Percentiles rank a stretch among this genome's conserved stretches.
Conservation (phyloP, 768 basidiomycete species). For the Sistotremastrum niveocremeum region DNA sequence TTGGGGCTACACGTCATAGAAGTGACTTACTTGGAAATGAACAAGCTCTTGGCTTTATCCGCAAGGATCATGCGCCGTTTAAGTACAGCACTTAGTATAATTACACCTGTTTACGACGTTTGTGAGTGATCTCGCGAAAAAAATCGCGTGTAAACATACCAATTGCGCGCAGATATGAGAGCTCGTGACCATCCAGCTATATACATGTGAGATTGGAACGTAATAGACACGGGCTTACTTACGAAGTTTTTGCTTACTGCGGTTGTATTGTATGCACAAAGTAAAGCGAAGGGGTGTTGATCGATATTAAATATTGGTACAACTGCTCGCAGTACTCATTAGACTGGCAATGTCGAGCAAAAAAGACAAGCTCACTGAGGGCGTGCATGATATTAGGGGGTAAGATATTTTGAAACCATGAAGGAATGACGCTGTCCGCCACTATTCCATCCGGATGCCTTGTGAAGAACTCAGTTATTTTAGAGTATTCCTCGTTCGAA, state of each 20-base stretch:
- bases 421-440: conserved; percentile 75
- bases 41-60: conserved; percentile 85
- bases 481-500: conserved; percentile 56
- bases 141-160: conserved; percentile 26
- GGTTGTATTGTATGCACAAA: conserved; percentile 83
- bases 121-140: not conserved
- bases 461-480: conserved; percentile 63
- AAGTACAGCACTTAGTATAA: conserved; percentile 84
- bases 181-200: conserved; percentile 76
- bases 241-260: conserved; percentile 74
- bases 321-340: conserved; percentile 26
- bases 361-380: conserved; percentile 42
- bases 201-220: not conserved
- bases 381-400: conserved; percentile 70
- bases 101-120: conserved; percentile 39
- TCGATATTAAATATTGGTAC: conserved; percentile 92
- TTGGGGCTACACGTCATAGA: not conserved
- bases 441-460: conserved; percentile 78
- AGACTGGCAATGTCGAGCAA: not conserved
- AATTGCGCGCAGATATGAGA: conserved; percentile 86
- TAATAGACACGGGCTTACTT: conserved; percentile 15
- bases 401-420: conserved; percentile 71
- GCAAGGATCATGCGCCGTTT: conserved; percentile 89
- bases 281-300: conserved; percentile 78
- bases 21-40: conserved; percentile 70